Base-by-base conservation (phyloP, 2,329 filamentous ascomycete species). In the Aspergillus glaucus region DNA sequence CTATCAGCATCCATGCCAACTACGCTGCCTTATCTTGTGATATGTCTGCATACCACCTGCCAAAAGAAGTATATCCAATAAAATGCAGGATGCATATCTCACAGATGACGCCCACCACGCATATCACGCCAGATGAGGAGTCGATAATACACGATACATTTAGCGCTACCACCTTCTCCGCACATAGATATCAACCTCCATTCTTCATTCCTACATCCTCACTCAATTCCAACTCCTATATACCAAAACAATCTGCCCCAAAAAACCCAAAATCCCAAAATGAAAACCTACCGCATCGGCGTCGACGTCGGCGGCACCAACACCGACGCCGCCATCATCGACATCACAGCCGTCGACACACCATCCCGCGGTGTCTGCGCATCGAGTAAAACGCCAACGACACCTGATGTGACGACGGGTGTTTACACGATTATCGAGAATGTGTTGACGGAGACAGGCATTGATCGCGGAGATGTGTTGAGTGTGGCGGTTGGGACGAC, bases 401-500 rank as follows among this genome's bases (percentile, higher is more conserved):
- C 67, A 6, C 57, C 64, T 6, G 65, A 74, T 55, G 69, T 74
- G 2, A 73, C 68, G 0, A 61, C 57, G n/a, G 71, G 72, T 4
- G 73, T 75, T 44, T 61, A 68, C 28, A 55, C 56, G 1, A 69
- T 70, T 0, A 63, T 75, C 3, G 57, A 60, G 10, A 58, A 56
- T 28, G 64, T 74, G 5, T 56, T 74, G 12, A 53, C 62, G 4
- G 52, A 66, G 34, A 66, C 69, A 6, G 50, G 57, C 3, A 54
- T 70, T 2, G 56, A 64, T 8, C 56, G 61, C 0, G 52, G 65
- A 0, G 54, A 64, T 37, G 63, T 76, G 47, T 66, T 63, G 14
- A 75, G 72, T 49, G 70, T 78, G 4, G 76, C 74, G 6, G 72
- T 79, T 45, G 76, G 76, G 22, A 79, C 75, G 2, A 80, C 77